Evolutionary conservation across 345 rosid genomes (phyloP), one percentile per base, ranked within the genome.

Genomic region (Isatis tinctoria): DNA sequence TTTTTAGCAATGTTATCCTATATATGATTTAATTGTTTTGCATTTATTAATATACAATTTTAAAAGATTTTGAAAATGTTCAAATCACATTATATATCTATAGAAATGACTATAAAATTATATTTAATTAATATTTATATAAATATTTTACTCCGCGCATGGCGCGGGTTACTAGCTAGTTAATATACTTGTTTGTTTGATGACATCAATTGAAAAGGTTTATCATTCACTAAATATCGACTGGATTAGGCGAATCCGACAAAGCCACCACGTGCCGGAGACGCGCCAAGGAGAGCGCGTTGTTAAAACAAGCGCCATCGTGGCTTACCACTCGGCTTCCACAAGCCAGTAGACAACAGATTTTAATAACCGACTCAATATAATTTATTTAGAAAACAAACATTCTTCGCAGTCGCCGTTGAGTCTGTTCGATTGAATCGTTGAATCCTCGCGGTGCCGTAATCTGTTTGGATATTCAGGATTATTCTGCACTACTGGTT

Each of bases 281-380:
- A 72, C 76, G 63, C 62, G 17, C 53, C 18, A 11, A 3, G 12
- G 9, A 39, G 26, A 58, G 65, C 56, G 66, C 66, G 74, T 73
- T 4, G 10, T 4, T 11, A 28, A 48, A 12, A 66, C 45, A 33
- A 30, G 3, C 32, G 10, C 5, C 70, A 73, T 41, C 70, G 62
- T 67, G 74, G 69, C 74, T 3, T 1, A 60, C 73, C 53, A 67
- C 68, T 75, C 62, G 13, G 44, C 47, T 59, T 22, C 79, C 79
- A 69, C 39, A 43, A 69, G 63, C 56, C 36, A 75, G 22, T 35
- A 65, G 39, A 74, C 14, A 20, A 30, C 8, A 36, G 6, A 28
- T 18, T 24, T 10, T 33, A 3, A 44, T 24, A 22, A 52, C 53
- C 32, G 69, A 18, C 30, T 32, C 30, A 36, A 39, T 16, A 40